A percentile compares a stretch with the other conserved stretches of the same genome.
Conservation (phyloP, 1,139 yeast genomes). For the Geotrichum bryndzae region DNA sequence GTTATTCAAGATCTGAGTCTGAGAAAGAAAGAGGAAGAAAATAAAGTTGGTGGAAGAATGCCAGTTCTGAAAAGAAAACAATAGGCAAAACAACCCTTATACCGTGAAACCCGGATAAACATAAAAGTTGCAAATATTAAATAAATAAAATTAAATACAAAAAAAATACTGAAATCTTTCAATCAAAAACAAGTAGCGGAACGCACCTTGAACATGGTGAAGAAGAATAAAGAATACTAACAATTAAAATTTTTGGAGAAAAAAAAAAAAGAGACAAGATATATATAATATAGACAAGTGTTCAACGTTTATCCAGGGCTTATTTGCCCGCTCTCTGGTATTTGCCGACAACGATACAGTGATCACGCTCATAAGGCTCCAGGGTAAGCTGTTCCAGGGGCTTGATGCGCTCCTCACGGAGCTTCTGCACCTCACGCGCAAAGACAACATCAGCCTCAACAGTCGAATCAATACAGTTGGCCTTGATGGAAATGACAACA, state of each 20-base stretch:
- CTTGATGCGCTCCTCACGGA: slow-evolving; percentile 97
- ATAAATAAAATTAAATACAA: background rate
- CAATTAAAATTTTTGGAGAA: background rate
- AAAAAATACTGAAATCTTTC: background rate
- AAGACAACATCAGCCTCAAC: slow-evolving; percentile 90
- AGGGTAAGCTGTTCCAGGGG: slow-evolving; percentile 93
- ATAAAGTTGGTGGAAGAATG: background rate
- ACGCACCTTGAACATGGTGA: background rate
- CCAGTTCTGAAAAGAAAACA: background rate
- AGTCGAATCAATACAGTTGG: slow-evolving; percentile 96
- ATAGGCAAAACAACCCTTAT: background rate
- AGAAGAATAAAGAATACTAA: background rate
- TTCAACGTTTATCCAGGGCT: background rate
- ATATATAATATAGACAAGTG: background rate
- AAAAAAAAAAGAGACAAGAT: background rate
- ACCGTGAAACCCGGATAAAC: background rate
- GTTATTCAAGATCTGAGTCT: background rate
- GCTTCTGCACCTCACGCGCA: slow-evolving; percentile 95
- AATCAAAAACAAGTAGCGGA: background rate
- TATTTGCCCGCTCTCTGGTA: slow-evolving; percentile 86
- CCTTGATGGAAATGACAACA: slow-evolving; percentile 31
- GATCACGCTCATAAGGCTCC: slow-evolving; percentile 99
- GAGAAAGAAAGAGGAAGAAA: background rate
- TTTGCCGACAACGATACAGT: slow-evolving; percentile 96
- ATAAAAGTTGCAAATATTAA: background rate